Conservation (phyloP, 805 yeast species). For the Nakazawaea populi region DNA sequence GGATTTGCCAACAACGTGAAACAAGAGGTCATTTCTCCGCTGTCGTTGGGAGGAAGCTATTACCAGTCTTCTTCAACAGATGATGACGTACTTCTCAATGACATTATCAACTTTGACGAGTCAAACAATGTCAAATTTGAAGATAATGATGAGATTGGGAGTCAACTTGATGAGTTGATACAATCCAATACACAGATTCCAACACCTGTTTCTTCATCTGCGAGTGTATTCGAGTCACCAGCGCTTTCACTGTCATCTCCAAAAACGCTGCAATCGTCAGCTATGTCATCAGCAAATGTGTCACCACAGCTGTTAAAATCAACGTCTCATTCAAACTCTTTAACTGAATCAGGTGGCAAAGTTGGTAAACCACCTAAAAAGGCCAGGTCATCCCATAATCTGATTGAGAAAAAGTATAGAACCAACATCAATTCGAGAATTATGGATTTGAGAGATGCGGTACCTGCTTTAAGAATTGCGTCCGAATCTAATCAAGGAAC, state of each 20-base stretch:
- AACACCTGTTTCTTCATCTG: conserved; percentile 1
- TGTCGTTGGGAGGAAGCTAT: neutral
- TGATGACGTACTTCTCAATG: conserved; percentile 1
- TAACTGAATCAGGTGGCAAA: neutral
- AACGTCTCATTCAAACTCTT: too few species aligned
- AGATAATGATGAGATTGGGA: neutral
- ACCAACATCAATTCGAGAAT: conserved; percentile 73
- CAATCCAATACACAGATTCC: conserved; percentile 4
- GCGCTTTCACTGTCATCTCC: neutral
- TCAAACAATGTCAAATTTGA: neutral
- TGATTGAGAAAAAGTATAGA: conserved; percentile 76
- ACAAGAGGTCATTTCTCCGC: conserved; percentile 6
- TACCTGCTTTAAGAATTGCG: conserved; percentile 68
- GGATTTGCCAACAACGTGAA: neutral
- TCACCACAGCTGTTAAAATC: too few species aligned
- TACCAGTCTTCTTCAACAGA: neutral
- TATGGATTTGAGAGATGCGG: conserved; percentile 64
- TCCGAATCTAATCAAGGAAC: conserved; percentile 35
- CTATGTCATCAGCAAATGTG: neutral
- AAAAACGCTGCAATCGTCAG: neutral
- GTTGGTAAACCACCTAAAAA: conserved; percentile 37
- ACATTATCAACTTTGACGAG: conserved; percentile 1
- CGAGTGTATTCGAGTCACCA: neutral
- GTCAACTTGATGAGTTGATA: conserved; percentile 7
- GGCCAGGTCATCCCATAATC: conserved; percentile 64